Evolutionary conservation across 1,284 basidiomycete species (phyloP), one percentile per base, ranked within the genome.

Genomic region (Amylostereum chailletii): DNA sequence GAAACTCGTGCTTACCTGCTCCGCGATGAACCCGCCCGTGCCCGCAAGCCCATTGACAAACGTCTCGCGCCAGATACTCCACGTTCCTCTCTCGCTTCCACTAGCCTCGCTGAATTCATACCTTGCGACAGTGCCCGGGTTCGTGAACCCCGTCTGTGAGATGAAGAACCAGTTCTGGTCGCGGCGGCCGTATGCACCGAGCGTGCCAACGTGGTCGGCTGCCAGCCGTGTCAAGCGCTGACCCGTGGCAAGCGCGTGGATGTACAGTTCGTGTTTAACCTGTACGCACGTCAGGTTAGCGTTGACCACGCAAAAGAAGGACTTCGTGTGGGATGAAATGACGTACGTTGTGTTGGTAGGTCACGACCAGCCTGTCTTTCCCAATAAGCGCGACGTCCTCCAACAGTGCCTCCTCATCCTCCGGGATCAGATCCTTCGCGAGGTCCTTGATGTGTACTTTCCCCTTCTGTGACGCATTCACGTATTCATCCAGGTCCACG

Each of bases 181-280:
- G 36, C 82, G 74, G 10, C 77, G 71, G 3, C 78, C 74, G 48
- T 70, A 66, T 33, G 85, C 65, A 9, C 69, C 69, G 36, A 83
- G 76, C 3, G 83, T 72, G 29, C 91, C 91, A 31, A 94, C 82
- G 46, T 87, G 81, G 44, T 86, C 79, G 4, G 75, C 66, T 2
- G 77, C 80, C 11, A 93, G 65, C 4, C 81, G 80, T 38, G 70
- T 65, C 48, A 88, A 57, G 46, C 68, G 71, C 56, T 72, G 63
- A 36, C 90, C 90, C 0, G 66, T 65, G 42, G 68, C 64, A 48
- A 83, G 72, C 40, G 78, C 72, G 65, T 86, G 83, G 48, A 93
- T 64, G 64, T 90, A 90, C 37, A 93, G 71, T 64, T 91, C 86
- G 60, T 92, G 87, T 57, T 86, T 87, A 59, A 90, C 84, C 83